Evolutionary conservation across 225 moss, liverwort and hornwort genomes (phyloP).

Genomic region (Physcomitrium patens): DNA sequence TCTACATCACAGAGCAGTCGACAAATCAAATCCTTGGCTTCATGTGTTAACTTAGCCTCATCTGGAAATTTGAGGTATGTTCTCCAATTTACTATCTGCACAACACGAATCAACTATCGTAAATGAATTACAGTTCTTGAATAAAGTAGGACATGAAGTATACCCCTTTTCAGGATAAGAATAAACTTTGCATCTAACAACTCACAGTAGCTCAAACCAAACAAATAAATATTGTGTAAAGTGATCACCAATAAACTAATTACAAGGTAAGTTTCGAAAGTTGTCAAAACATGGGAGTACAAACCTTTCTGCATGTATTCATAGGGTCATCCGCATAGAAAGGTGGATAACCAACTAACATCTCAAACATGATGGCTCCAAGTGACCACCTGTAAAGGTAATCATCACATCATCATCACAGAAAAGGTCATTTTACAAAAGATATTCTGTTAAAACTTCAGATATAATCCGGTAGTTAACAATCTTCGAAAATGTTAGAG

Average conservation of each 20-base stretch:
- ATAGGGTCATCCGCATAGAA: slow-evolving; percentile 99
- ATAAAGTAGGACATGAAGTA: neutral
- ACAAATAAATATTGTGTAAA: neutral
- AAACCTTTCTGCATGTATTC: slow-evolving; percentile 95
- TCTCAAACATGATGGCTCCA: slow-evolving; percentile 99
- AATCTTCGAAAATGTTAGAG: neutral
- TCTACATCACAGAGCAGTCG: slow-evolving; percentile 98
- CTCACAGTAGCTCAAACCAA: too few species aligned
- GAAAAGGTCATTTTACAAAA: neutral
- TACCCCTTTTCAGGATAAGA: neutral
- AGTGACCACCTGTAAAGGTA: slow-evolving; percentile 88
- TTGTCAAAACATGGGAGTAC: slow-evolving; percentile 16
- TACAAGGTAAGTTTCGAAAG: neutral
- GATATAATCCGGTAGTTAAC: neutral
- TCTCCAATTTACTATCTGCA: slow-evolving; percentile 99
- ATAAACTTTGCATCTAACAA: neutral
- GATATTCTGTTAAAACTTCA: neutral
- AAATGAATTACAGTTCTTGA: neutral
- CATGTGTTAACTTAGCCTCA: slow-evolving; percentile 83
- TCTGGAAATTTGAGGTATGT: slow-evolving; percentile 97
- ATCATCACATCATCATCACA: slow-evolving; percentile 1
- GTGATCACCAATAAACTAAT: neutral
- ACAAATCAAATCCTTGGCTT: slow-evolving; percentile 95
- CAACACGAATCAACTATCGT: slow-evolving; percentile 10
- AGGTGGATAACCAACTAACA: slow-evolving; percentile 98